A percentile compares a stretch with the other conserved stretches of the same genome.
phyloP scores from a whole-genome alignment of 106 monocot genomes.

The Dioscorea alata region DNA sequence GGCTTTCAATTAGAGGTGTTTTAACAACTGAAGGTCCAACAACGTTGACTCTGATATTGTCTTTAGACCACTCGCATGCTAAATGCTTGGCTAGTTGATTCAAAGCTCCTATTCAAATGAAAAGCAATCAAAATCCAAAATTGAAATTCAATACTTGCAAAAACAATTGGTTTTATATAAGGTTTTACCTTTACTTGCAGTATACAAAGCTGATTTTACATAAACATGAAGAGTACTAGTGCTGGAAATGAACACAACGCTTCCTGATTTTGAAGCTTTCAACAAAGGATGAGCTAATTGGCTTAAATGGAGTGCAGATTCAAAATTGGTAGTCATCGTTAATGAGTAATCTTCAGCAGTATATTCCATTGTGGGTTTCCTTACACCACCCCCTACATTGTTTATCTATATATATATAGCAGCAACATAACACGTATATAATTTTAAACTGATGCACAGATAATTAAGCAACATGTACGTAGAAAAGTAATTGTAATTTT shows the following conservation, averaged over 20 bases:
- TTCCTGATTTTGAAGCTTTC: constrained; percentile 19
- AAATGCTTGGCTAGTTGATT: constrained; percentile 30
- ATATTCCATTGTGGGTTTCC: neutral
- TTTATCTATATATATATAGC: constrained; percentile 17
- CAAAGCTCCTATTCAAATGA: constrained; percentile 22
- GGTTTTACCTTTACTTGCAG: constrained; percentile 12
- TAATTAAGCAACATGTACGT: too few relatives aligned
- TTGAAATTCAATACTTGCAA: too few relatives aligned
- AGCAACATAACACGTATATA: neutral
- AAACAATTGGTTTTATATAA: too few relatives aligned
- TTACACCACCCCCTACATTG: constrained; percentile 3
- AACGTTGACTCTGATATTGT: constrained; percentile 28
- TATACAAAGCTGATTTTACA: neutral
- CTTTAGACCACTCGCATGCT: constrained; percentile 34
- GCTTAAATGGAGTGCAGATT: constrained; percentile 35
- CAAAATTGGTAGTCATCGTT: constrained; percentile 24
- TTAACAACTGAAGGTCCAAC: constrained; percentile 23
- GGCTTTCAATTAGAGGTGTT: neutral
- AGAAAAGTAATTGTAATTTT: neutral
- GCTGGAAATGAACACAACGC: constrained; percentile 23
- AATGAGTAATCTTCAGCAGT: constrained; percentile 10
- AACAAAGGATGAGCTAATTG: constrained; percentile 31
- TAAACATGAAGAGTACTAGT: neutral
- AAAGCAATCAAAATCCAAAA: neutral
- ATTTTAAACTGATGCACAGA: neutral